Base-by-base conservation (phyloP, 2,329 filamentous ascomycete species). In the Apiospora aurea region DNA sequence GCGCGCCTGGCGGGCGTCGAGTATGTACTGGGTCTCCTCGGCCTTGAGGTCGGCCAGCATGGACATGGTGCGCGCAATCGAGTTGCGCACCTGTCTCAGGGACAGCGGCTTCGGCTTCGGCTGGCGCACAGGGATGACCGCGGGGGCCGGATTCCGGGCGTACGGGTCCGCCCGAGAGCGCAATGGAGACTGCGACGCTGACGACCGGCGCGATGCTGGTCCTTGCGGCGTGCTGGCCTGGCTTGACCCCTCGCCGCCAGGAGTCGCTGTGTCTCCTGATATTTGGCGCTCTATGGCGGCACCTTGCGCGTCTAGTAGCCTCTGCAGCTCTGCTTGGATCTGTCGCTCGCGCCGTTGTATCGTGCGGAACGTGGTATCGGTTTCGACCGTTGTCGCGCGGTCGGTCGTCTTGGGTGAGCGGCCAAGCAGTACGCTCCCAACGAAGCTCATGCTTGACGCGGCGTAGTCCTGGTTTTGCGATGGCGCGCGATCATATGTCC, bases 41-140 rank as follows among this genome's bases (percentile, higher is more conserved):
- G 84, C 84, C 78, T 94, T 94, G 38, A 95, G 82, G 11, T 87
- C 86, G 0, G 89, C 89, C 6, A 95, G 82, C 70, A 90, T 88
- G 3, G 86, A 83, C 79, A 95, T 92, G 68, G 89, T 87, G 69
- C 85, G 86, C 21, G 88, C 86, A 10, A 96, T 87, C 0, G 90
- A 91, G 41, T 86, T 85, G n/a, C 93, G 87, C 0, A 92, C 91
- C 24, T 87, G 86, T 41, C 86, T 85, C 18, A 95, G 83, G 0
- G 90, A 87, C 11, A 89, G 79, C 47, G 86, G 88, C 71, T 85
- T 86, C 61, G 82, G 81, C 43, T 83, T 83, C 0, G 90, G 90
- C 74, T 92, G 90, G 41, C 87, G 87, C 49, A 90, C 87, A 1
- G 90, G 91, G n/a, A 90, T 84, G 66, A 92, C 82, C n/a, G 57